These are phyloP conservation scores for Aspergillus sp. DNA, from an alignment of 2,329 filamentous ascomycete genomes.

Conservation along the genomic window DNA sequence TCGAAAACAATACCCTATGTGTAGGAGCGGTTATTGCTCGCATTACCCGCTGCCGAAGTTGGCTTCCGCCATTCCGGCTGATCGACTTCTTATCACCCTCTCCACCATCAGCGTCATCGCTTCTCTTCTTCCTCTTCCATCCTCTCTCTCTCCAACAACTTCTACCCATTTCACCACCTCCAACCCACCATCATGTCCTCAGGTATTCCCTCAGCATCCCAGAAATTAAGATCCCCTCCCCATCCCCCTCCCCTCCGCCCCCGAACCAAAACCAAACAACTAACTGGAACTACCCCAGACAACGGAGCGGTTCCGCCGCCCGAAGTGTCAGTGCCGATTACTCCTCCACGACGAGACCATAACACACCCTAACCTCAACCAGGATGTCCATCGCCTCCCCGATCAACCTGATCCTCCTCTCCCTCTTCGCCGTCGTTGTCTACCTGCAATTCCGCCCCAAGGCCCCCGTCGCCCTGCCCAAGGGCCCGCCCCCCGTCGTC, in stretches of 20 bases:
- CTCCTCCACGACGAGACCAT: not conserved
- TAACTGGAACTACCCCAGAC: not conserved
- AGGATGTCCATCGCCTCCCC: constrained; percentile 58
- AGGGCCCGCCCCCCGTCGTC: constrained; percentile 65
- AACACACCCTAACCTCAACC: constrained; percentile 5
- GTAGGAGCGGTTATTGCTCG: not conserved
- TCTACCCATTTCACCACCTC: not conserved
- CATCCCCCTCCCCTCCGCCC: not conserved
- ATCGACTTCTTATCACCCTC: not conserved
- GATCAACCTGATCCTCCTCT: constrained; percentile 61
- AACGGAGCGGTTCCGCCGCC: constrained; percentile 26
- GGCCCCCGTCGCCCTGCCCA: constrained; percentile 51
- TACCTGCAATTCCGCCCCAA: constrained; percentile 61
- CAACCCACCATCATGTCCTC: constrained; percentile 1
- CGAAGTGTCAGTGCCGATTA: constrained; percentile 33
- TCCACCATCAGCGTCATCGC: constrained; percentile 1
- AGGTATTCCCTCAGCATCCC: not conserved
- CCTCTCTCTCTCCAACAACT: not conserved
- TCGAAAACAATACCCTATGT: not conserved
- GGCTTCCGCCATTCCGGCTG: not conserved
- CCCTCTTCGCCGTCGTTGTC: constrained; percentile 56
- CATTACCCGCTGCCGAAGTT: not conserved
- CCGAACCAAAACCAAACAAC: too few relatives aligned
- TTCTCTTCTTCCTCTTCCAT: not conserved
- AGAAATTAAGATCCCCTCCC: not conserved